phyloP scores from a whole-genome alignment of 2,329 filamentous ascomycete species.

The Exophiala sp. region DNA sequence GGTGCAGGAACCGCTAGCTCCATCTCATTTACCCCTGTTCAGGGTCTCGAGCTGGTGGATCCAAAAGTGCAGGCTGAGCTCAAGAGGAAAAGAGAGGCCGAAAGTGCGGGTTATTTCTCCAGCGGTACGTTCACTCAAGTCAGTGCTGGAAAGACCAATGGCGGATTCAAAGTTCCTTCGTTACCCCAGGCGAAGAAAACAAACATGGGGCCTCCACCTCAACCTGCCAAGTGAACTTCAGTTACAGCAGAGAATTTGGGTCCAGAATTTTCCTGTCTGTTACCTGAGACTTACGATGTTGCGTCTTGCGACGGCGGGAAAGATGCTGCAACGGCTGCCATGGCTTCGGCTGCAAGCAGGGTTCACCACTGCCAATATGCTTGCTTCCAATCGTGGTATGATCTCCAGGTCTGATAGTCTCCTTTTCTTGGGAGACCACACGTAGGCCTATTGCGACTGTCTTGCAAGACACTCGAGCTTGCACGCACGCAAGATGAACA shows the following conservation, averaged over 20 bases:
- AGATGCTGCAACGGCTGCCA: too few relatives aligned
- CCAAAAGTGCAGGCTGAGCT: constrained; percentile 86
- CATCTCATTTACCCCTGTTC: constrained; percentile 89
- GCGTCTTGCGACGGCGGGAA: not conserved
- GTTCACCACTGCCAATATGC: too few relatives aligned
- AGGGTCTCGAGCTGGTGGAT: constrained; percentile 91
- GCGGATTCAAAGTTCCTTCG: constrained; percentile 78
- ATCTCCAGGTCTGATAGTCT: too few relatives aligned
- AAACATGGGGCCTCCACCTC: constrained; percentile 50
- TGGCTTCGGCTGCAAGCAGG: too few relatives aligned
- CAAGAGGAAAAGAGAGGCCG: constrained; percentile 84
- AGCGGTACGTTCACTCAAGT: constrained; percentile 95
- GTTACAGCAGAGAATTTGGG: not conserved
- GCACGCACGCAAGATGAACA: too few relatives aligned
- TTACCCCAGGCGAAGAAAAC: constrained; percentile 71
- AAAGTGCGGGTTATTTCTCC: constrained; percentile 95
- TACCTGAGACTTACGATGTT: not conserved
- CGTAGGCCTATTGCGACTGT: too few relatives aligned
- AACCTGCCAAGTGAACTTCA: constrained; percentile 24
- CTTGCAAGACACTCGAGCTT: too few relatives aligned
- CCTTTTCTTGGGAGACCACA: too few relatives aligned
- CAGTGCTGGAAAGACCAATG: constrained; percentile 38
- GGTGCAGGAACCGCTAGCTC: constrained; percentile 79
- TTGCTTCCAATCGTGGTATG: too few relatives aligned
- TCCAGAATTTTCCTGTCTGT: not conserved